These are phyloP conservation scores for Aristolochia californica DNA, from an alignment of 164 flowering plant genomes.

Conservation along the genomic window DNA sequence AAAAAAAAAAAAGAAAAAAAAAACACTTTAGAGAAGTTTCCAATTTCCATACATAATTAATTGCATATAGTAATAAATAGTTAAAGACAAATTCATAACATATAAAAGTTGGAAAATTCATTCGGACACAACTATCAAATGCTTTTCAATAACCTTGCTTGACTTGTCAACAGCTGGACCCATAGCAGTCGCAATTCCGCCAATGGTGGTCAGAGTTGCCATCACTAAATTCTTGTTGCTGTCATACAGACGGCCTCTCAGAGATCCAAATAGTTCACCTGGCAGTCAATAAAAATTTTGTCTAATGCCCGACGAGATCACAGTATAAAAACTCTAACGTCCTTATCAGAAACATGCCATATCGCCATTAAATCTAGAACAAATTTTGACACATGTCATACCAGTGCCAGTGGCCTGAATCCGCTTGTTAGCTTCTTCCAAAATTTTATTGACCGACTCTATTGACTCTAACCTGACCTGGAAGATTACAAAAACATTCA, in stretches of 20 bases:
- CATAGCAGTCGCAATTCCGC: slow-evolving; percentile 88
- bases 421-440: slow-evolving; percentile 92
- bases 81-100: too few species aligned
- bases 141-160: slow-evolving; percentile 61
- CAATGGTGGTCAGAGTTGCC: slow-evolving; percentile 68
- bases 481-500: slow-evolving; percentile 8
- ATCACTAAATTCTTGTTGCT: slow-evolving; percentile 87
- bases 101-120: too few species aligned
- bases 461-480: slow-evolving; percentile 93
- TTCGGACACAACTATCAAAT: not conserved
- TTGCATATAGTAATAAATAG: too few species aligned
- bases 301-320: not conserved
- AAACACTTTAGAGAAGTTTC: too few species aligned
- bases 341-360: not conserved
- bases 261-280: slow-evolving; percentile 91
- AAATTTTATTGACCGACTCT: slow-evolving; percentile 75
- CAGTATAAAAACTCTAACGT: not conserved
- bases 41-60: too few species aligned
- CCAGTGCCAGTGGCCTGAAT: slow-evolving; percentile 95
- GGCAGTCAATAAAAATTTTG: slow-evolving; percentile 7
- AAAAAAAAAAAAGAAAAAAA: too few species aligned
- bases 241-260: slow-evolving; percentile 76
- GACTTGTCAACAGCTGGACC: slow-evolving; percentile 88
- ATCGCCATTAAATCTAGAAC: not conserved
- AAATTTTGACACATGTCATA: slow-evolving; percentile 8